phyloP scores from a whole-genome alignment of 139 green algal genomes.

The Volvox africanus region DNA sequence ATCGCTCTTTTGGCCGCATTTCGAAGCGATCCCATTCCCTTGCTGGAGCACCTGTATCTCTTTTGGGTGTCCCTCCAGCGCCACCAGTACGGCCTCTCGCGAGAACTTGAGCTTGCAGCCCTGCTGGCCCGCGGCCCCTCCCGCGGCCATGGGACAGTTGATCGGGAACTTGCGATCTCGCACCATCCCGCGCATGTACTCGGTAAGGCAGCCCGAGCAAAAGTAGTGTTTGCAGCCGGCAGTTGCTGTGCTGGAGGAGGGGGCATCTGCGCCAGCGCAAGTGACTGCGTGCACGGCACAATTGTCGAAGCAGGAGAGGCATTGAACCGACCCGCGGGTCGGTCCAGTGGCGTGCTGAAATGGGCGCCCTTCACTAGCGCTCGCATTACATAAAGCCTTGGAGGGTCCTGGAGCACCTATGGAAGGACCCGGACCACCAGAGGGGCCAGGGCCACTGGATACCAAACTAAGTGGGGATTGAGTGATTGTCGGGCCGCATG shows the following conservation, averaged over 20 bases:
- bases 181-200: slow-evolving; percentile 52
- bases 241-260: slow-evolving; percentile 24
- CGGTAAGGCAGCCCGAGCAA: slow-evolving; percentile 58
- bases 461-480: too few species aligned
- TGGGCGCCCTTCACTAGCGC: too few species aligned
- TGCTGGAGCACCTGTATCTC: background rate
- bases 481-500: too few species aligned
- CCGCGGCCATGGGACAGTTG: slow-evolving; percentile 51
- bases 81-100: background rate
- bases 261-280: slow-evolving; percentile 14
- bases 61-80: background rate
- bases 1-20: too few species aligned
- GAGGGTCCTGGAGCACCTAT: too few species aligned
- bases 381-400: too few species aligned
- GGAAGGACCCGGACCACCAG: too few species aligned
- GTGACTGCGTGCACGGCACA: background rate
- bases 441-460: too few species aligned
- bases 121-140: background rate
- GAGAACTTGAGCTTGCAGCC: slow-evolving; percentile 6
- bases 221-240: slow-evolving; percentile 54
- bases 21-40: too few species aligned
- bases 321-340: background rate
- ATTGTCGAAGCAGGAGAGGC: slow-evolving; percentile 9
- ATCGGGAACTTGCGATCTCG: slow-evolving; percentile 55
- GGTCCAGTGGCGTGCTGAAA: too few species aligned